Conservation (phyloP, 768 basidiomycete species). For the Hysterangium stoloniferum region DNA sequence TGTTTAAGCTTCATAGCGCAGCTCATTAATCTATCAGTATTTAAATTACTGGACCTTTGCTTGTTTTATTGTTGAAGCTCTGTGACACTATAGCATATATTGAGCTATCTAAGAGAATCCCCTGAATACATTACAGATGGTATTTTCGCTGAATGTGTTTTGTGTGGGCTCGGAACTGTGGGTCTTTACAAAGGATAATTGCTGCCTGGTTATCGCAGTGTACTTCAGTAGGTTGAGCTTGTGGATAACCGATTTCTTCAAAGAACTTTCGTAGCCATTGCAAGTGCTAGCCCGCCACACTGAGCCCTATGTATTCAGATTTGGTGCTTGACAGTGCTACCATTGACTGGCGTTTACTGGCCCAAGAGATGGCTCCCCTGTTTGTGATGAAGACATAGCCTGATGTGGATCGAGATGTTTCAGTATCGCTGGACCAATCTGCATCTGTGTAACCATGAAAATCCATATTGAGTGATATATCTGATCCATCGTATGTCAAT, state of each 20-base stretch:
- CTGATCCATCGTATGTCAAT: constrained; percentile 7
- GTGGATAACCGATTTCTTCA: constrained; percentile 14
- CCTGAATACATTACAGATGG: no score
- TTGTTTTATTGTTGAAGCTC: no score
- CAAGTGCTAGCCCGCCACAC: constrained; percentile 10
- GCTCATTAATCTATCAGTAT: no score
- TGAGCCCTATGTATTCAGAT: constrained; percentile 23
- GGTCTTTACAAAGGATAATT: constrained; percentile 21
- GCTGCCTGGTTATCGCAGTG: constrained; percentile 27
- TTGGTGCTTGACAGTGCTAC: constrained; percentile 22
- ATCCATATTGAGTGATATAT: constrained; percentile 22
- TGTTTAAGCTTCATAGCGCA: no score
- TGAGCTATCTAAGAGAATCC: no score
- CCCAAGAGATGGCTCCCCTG: constrained; percentile 19
- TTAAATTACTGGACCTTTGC: no score
- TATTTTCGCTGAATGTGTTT: no score
- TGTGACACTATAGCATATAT: no score
- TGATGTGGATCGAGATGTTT: constrained; percentile 25
- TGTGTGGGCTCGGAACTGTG: constrained; percentile 18
- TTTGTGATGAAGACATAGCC: constrained; percentile 24
- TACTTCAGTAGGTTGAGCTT: constrained; percentile 14
- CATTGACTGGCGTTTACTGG: constrained; percentile 18
- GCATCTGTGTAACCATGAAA: constrained; percentile 17
- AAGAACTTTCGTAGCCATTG: constrained; percentile 10
- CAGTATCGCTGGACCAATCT: constrained; percentile 18